Conservation (phyloP, 163 green algal genomes). For the Chloromonas sp. region DNA sequence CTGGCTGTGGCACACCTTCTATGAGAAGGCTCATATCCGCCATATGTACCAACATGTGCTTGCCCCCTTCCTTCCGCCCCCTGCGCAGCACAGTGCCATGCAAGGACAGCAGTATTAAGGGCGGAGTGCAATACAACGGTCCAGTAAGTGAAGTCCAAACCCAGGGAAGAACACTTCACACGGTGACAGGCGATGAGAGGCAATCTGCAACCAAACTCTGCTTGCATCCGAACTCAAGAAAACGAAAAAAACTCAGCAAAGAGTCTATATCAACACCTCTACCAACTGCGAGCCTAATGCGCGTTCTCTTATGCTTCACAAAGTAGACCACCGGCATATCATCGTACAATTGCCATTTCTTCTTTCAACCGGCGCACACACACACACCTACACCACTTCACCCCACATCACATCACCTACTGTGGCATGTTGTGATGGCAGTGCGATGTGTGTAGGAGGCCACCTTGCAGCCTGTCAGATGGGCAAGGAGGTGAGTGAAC, state of each 20-base stretch:
- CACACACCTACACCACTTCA: not conserved
- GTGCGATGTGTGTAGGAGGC: too few relatives aligned
- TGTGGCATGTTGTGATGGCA: too few relatives aligned
- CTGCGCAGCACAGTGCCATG: not conserved
- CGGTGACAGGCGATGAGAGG: not conserved
- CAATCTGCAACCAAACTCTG: not conserved
- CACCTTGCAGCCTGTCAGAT: too few relatives aligned
- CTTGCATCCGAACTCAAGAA: too few relatives aligned
- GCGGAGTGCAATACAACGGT: not conserved
- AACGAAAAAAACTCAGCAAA: not conserved
- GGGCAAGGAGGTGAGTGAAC: too few relatives aligned
- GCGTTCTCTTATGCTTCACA: too few relatives aligned
- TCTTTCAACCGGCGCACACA: not conserved
- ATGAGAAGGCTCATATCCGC: constrained; percentile 31
- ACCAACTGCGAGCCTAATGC: too few relatives aligned
- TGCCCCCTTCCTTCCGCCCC: constrained; percentile 26
- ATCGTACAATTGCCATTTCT: too few relatives aligned
- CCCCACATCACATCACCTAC: not conserved
- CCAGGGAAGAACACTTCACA: too few relatives aligned
- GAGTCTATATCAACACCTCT: not conserved
- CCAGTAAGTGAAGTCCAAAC: too few relatives aligned
- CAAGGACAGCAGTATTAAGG: not conserved
- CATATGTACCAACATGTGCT: constrained; percentile 73
- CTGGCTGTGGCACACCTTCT: too few relatives aligned
- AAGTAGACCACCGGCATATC: too few relatives aligned